These are phyloP conservation scores for Colletotrichum sojae DNA, from an alignment of 2,329 filamentous ascomycete species.

Conservation along the genomic window DNA sequence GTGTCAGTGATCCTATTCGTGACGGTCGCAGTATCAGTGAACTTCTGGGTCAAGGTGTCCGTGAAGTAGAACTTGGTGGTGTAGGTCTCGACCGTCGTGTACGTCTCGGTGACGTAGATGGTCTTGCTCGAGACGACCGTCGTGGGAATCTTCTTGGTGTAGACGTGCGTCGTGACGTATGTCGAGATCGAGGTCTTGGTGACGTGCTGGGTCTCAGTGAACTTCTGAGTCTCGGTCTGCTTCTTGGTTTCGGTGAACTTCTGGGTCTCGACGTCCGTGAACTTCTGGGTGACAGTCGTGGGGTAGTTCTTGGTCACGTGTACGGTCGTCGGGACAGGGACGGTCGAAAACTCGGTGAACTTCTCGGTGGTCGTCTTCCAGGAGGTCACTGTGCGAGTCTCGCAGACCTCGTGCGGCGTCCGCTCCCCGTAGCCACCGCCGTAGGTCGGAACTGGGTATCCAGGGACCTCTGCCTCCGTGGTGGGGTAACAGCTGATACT, in stretches of 20 bases:
- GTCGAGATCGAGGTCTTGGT: constrained; percentile 38
- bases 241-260: constrained; percentile 33
- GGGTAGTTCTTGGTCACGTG: constrained; percentile 32
- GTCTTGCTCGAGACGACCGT: constrained; percentile 36
- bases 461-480: constrained; percentile 21
- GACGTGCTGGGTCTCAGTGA: constrained; percentile 33
- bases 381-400: constrained; percentile 41
- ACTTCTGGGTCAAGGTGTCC: constrained; percentile 27
- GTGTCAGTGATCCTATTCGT: constrained; percentile 22
- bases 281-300: constrained; percentile 28
- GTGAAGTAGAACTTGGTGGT: constrained; percentile 35
- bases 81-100: constrained; percentile 30
- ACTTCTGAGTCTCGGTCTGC: constrained; percentile 24
- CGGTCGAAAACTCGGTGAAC: constrained; percentile 37
- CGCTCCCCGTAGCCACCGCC: constrained; percentile 16
- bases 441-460: constrained; percentile 15
- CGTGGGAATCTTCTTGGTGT: constrained; percentile 29
- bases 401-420: constrained; percentile 29
- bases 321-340: constrained; percentile 29
- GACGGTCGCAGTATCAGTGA: constrained; percentile 24
- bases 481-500: constrained; percentile 19
- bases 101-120: constrained; percentile 35
- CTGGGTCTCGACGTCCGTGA: constrained; percentile 31
- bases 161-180: constrained; percentile 25
- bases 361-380: constrained; percentile 42